phyloP scores from a whole-genome alignment of 2,329 filamentous ascomycete species.

The Fusarium veterinarium region DNA sequence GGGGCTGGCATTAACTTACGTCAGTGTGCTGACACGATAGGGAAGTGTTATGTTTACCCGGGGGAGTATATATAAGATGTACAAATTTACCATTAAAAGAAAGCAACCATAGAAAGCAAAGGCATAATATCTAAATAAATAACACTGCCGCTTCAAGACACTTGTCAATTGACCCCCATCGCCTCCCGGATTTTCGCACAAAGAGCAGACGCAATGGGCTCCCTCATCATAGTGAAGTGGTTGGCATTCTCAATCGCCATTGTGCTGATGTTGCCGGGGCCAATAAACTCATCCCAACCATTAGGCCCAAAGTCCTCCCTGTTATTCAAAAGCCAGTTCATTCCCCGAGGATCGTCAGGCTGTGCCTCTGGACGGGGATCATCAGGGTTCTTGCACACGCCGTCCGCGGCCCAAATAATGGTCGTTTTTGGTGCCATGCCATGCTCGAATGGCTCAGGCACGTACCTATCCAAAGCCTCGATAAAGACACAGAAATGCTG shows the following conservation, averaged over 20 bases:
- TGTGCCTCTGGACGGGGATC: neutral
- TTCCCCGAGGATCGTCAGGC: neutral
- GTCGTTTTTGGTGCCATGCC: neutral
- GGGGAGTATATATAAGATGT: neutral
- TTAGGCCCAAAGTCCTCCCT: neutral
- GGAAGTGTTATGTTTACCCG: neutral
- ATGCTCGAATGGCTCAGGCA: neutral
- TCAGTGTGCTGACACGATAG: neutral
- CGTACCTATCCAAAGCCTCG: neutral
- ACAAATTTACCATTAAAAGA: rapidly evolving
- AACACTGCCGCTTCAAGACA: rapidly evolving
- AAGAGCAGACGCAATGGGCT: neutral
- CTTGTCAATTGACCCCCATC: neutral
- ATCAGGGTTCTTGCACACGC: neutral
- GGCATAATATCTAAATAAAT: neutral
- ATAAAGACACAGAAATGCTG: conserved; percentile 3
- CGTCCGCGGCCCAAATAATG: conserved; percentile 1
- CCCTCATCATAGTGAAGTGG: neutral
- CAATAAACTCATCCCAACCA: neutral
- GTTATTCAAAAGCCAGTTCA: conserved; percentile 3
- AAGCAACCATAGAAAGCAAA: neutral
- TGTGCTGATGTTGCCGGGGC: neutral
- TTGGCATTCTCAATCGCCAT: neutral
- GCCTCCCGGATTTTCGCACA: neutral
- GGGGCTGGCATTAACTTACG: neutral